phyloP scores from a whole-genome alignment of 2,329 filamentous ascomycete genomes.

The Fusarium nygamai region DNA sequence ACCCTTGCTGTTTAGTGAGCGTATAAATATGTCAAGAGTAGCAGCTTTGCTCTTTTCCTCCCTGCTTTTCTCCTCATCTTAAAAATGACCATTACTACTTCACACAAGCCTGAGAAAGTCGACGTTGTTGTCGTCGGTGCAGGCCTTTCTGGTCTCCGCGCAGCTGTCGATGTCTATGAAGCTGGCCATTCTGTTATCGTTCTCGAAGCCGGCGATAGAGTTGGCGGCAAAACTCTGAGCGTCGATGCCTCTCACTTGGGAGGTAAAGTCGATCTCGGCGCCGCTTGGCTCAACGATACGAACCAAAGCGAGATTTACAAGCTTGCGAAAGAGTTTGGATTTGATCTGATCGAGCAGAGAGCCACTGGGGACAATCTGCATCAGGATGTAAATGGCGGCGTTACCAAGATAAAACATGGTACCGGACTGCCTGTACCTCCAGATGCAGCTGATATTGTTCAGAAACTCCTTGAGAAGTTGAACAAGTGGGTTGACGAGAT shows the following conservation, averaged over 20 bases:
- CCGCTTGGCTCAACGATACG: conserved; percentile 41
- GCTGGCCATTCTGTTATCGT: conserved; percentile 53
- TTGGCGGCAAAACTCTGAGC: conserved; percentile 57
- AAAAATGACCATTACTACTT: conserved; percentile 7
- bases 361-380: conserved; percentile 14
- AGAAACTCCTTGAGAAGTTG: conserved; percentile 9
- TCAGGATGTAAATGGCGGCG: conserved; percentile 14
- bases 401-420: conserved; percentile 20
- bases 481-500: conserved; percentile 11
- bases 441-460: conserved; percentile 5
- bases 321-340: conserved; percentile 24
- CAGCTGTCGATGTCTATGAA: conserved; percentile 46
- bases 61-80: neutral
- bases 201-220: conserved; percentile 58
- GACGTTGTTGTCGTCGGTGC: conserved; percentile 35
- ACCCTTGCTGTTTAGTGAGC: neutral
- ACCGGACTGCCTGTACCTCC: neutral
- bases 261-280: conserved; percentile 34
- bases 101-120: neutral
- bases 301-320: conserved; percentile 33
- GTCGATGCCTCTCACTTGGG: conserved; percentile 1
- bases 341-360: conserved; percentile 33
- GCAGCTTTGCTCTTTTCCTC: neutral
- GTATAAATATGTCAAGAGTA: neutral
- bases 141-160: conserved; percentile 49